phyloP scores from a whole-genome alignment of 768 basidiomycete species.

The Tephrocybe sp. region DNA sequence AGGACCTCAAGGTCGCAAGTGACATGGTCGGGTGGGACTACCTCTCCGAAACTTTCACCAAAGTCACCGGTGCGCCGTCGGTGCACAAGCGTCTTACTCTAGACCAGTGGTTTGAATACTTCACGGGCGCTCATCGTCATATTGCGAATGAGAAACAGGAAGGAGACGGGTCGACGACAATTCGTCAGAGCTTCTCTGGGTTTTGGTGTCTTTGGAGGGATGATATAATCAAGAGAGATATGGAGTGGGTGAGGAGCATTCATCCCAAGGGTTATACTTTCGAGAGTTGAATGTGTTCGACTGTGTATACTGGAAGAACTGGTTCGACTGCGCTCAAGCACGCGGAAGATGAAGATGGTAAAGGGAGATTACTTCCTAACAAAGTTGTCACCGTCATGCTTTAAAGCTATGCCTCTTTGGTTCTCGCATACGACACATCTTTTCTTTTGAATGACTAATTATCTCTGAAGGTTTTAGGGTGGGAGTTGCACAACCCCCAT shows the following conservation, averaged over 20 bases:
- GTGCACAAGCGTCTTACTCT: conserved; percentile 28
- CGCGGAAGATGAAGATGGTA: conserved; percentile 30
- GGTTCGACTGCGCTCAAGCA: conserved; percentile 27
- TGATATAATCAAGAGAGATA: conserved; percentile 39
- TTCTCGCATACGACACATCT: not conserved
- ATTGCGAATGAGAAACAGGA: conserved; percentile 28
- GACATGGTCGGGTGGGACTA: conserved; percentile 36
- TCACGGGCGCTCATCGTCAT: conserved; percentile 26
- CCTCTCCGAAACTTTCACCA: conserved; percentile 34
- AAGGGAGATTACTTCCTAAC: conserved; percentile 24
- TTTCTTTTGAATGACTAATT: too few species aligned
- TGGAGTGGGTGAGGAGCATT: conserved; percentile 40
- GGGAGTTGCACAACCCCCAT: too few species aligned
- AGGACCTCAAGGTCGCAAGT: conserved; percentile 35
- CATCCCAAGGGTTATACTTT: conserved; percentile 34
- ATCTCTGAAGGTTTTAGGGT: too few species aligned
- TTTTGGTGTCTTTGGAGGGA: conserved; percentile 45
- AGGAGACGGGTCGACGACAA: conserved; percentile 30
- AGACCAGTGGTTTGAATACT: conserved; percentile 32
- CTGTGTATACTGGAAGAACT: conserved; percentile 26
- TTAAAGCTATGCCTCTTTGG: conserved; percentile 13
- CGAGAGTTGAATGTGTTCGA: conserved; percentile 40
- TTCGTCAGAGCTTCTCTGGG: conserved; percentile 38
- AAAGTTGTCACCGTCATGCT: conserved; percentile 15
- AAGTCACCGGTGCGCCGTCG: conserved; percentile 35